These are phyloP conservation scores for Backusella luteola DNA, from an alignment of 192 early-diverging fungal species.

Conservation along the genomic window DNA sequence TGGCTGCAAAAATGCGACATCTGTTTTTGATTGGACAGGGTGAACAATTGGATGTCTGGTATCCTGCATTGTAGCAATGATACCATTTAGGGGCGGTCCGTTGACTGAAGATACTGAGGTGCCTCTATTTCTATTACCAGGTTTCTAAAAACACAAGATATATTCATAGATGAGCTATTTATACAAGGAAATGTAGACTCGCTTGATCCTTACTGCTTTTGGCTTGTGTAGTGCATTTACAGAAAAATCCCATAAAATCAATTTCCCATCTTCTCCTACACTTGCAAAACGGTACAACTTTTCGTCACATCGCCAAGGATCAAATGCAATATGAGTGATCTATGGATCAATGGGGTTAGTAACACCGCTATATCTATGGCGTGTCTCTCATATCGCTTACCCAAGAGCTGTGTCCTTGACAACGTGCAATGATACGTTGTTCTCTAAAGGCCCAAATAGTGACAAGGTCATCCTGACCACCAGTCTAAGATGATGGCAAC, in stretches of 20 bases:
- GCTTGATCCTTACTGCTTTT: constrained; percentile 49
- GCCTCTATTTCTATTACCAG: constrained; percentile 24
- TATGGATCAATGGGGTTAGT: neutral
- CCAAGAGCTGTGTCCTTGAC: constrained; percentile 92
- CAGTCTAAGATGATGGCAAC: constrained; percentile 41
- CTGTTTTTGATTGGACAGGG: constrained; percentile 31
- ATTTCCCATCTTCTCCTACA: constrained; percentile 86
- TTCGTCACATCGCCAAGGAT: constrained; percentile 78
- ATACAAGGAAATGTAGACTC: neutral
- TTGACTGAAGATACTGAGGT: constrained; percentile 32
- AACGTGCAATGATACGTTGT: constrained; percentile 79
- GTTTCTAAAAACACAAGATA: neutral
- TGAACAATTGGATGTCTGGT: constrained; percentile 21
- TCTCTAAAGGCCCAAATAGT: constrained; percentile 88
- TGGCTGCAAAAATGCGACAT: constrained; percentile 38
- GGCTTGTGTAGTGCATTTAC: constrained; percentile 78
- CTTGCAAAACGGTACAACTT: constrained; percentile 85
- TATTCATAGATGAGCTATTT: neutral
- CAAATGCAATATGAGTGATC: constrained; percentile 77
- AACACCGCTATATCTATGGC: neutral
- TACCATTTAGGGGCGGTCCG: constrained; percentile 3
- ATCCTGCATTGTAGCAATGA: constrained; percentile 13
- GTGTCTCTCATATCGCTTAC: constrained; percentile 27
- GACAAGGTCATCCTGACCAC: constrained; percentile 93
- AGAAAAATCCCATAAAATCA: constrained; percentile 95